Percentiles rank a stretch among this genome's conserved stretches.
These are phyloP conservation scores for Iberis pinnata DNA, from an alignment of 345 rosid species.

Conservation along the genomic window DNA sequence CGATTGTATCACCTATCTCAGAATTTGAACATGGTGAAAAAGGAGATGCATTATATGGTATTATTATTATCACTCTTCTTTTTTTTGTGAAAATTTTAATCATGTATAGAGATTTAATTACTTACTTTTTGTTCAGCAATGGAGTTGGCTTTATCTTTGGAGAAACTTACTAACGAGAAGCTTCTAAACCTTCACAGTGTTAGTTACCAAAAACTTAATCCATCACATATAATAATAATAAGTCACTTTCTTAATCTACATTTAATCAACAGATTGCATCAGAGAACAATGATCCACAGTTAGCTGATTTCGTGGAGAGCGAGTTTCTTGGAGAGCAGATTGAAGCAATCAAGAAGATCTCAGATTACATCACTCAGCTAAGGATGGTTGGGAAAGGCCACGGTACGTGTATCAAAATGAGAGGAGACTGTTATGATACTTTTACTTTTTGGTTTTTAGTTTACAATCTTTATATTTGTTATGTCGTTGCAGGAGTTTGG, in stretches of 20 bases:
- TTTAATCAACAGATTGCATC: conserved; percentile 50
- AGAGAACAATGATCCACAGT: conserved; percentile 52
- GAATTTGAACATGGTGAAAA: conserved; percentile 71
- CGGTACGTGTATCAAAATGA: conserved; percentile 44
- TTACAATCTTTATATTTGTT: neutral
- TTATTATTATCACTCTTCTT: no score
- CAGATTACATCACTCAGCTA: conserved; percentile 76
- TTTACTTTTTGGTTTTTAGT: no score
- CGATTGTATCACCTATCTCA: conserved; percentile 47
- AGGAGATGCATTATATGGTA: conserved; percentile 69
- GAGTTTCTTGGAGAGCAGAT: conserved; percentile 75
- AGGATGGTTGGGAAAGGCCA: conserved; percentile 92
- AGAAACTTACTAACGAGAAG: conserved; percentile 82
- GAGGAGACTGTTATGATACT: no score
- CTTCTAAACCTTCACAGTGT: conserved; percentile 63
- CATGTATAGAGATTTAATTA: no score
- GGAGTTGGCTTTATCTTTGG: conserved; percentile 80
- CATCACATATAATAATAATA: no score
- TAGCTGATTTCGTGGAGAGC: conserved; percentile 62
- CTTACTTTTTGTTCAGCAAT: conserved; percentile 47
- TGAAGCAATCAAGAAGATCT: conserved; percentile 75
- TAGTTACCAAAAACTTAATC: conserved; percentile 7
- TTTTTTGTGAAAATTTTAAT: no score
- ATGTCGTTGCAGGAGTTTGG: conserved; percentile 65
- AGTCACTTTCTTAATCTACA: neutral